A percentile compares a stretch with the other conserved stretches of the same genome.
These are phyloP conservation scores for Panicum hallii DNA, from an alignment of 202 grass and related monocot species.

Conservation along the genomic window DNA sequence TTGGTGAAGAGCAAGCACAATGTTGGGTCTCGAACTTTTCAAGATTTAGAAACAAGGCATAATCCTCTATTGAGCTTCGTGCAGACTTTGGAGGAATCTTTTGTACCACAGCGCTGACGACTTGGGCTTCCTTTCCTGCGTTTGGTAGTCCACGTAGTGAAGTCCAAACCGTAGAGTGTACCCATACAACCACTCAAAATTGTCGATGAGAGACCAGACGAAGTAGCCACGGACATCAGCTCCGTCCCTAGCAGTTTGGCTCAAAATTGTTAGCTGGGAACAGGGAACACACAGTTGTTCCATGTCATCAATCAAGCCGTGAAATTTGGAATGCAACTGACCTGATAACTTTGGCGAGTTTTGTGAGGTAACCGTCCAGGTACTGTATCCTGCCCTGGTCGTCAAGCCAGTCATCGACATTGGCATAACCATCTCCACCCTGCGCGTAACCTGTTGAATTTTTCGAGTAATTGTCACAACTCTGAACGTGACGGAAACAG, in stretches of 20 bases:
- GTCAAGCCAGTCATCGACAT: slow-evolving; percentile 50
- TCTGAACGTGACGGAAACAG: not conserved
- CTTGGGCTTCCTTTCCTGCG: slow-evolving; percentile 57
- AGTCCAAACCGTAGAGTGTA: slow-evolving; percentile 59
- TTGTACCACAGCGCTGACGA: slow-evolving; percentile 54
- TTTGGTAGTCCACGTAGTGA: slow-evolving; percentile 53
- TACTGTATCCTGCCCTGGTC: slow-evolving; percentile 57
- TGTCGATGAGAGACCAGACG: slow-evolving; percentile 57
- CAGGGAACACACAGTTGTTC: not conserved
- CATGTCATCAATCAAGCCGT: not conserved
- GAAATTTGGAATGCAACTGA: slow-evolving; percentile 25
- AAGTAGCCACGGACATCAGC: slow-evolving; percentile 61
- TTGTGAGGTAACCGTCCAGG: slow-evolving; percentile 53
- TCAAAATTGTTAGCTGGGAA: not conserved
- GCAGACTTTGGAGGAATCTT: slow-evolving; percentile 45
- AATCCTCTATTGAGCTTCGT: slow-evolving; percentile 17
- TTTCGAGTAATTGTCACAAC: not conserved
- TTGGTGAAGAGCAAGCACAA: not conserved
- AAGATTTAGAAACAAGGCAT: not conserved
- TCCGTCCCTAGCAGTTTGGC: slow-evolving; percentile 25
- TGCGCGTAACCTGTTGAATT: slow-evolving; percentile 53
- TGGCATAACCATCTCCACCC: slow-evolving; percentile 31
- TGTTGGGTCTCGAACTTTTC: not conserved
- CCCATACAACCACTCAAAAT: slow-evolving; percentile 60
- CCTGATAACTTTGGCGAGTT: slow-evolving; percentile 57